phyloP scores from a whole-genome alignment of 2,329 filamentous ascomycete genomes.

The Aspergillus spinulosporus region DNA sequence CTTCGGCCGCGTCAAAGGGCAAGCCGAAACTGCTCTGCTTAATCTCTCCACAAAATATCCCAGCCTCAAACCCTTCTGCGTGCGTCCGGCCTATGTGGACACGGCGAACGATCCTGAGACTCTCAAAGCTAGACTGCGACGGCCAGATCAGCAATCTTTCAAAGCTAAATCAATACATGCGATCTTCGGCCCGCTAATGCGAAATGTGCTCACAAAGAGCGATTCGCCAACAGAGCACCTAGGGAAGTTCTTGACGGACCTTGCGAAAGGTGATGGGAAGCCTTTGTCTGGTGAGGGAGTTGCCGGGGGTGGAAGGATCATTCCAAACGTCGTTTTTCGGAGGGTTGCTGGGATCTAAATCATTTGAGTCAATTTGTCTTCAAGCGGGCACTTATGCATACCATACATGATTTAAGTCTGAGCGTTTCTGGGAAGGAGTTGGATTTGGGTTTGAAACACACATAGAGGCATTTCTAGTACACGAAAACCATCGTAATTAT shows the following conservation, averaged over 20 bases:
- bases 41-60: slow-evolving; percentile 48
- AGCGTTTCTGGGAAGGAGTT: no score
- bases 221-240: slow-evolving; percentile 51
- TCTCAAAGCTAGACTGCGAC: slow-evolving; percentile 23
- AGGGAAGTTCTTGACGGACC: slow-evolving; percentile 49
- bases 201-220: slow-evolving; percentile 8
- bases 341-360: slow-evolving; percentile 11
- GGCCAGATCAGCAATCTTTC: slow-evolving; percentile 29
- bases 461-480: neutral
- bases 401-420: no score
- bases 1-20: slow-evolving; percentile 67
- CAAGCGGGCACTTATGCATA: no score
- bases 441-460: no score
- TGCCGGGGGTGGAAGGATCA: slow-evolving; percentile 15
- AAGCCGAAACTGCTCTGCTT: slow-evolving; percentile 62
- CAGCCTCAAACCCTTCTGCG: slow-evolving; percentile 55
- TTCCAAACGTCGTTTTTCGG: slow-evolving; percentile 17
- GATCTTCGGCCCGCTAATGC: slow-evolving; percentile 7
- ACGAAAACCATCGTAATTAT: no score
- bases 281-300: slow-evolving; percentile 10
- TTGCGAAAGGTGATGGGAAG: slow-evolving; percentile 39
- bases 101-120: slow-evolving; percentile 43
- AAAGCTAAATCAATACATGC: slow-evolving; percentile 25
- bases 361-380: neutral
- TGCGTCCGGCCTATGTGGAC: slow-evolving; percentile 64